Evolutionary conservation across 768 basidiomycete genomes (phyloP), one percentile per base, ranked within the genome.

Genomic region (Hypsizygus marmoreus): DNA sequence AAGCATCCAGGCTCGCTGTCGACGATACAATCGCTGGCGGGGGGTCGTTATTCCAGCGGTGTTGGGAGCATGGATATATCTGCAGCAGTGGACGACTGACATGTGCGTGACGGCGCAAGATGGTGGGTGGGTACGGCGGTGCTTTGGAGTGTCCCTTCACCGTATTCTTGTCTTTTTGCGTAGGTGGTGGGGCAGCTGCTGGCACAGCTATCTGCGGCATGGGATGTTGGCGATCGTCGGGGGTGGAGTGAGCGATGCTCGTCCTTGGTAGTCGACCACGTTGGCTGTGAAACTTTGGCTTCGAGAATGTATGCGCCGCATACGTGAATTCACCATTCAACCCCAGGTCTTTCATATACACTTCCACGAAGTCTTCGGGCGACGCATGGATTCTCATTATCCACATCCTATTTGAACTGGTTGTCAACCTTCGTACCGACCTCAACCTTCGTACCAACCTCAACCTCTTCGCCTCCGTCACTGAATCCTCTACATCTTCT

Each of bases 361-460:
- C 76, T 50, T 88, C 86, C 6, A 97, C 92, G 65, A 98, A 98
- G 19, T 87, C 84, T 67, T 99, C 97, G 0, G 95, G 95, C 0
- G 87, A 87, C 3, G 90, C 86, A 35, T n/a, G n/a, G n/a, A 35
- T 77, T 74, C 16, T 73, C 68, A 45, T 88, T 92, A 55, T 86
- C 86, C 28, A 97, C 67, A 64, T 99, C 95, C 97, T 97, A 99
- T 63, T 98, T 97, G 59, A 98, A 95, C 59, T 94, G 89, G 66
- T 99, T 97, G 44, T 92, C 89, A 17, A 99, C 78, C 65, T 95
- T 94, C 71, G 94, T 82, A 6, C 86, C 83, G 17, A 92, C 95
- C 44, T 95, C 86, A 43, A 93, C 48, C 44, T 31, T 91, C 67
- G 98, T 92, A 67, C 98, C 88, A 87, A 88, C 35, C 43, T 47